A percentile compares a stretch with the other conserved stretches of the same genome.
Evolutionary conservation across 139 green algal genomes (phyloP).

Genomic region (Chlamydomonas eustigma): DNA sequence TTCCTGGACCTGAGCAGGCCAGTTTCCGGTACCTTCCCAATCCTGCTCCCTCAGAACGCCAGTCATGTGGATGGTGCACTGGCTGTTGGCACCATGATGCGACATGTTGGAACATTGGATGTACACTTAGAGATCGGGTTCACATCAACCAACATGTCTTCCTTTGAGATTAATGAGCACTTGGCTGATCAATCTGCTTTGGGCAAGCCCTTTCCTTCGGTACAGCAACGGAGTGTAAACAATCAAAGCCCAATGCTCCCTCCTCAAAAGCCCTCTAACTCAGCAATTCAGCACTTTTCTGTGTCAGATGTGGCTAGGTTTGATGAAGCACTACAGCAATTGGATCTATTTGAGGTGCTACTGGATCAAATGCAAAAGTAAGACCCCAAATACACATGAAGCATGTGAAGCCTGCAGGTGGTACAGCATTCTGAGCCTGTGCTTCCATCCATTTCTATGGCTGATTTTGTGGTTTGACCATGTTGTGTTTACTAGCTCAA

Average conservation of each 20-base stretch:
- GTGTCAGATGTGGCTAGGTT: not conserved
- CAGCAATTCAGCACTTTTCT: not conserved
- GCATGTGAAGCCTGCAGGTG: too few relatives aligned
- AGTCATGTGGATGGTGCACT: not conserved
- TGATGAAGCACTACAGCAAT: not conserved
- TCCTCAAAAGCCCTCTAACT: not conserved
- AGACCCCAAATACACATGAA: too few relatives aligned
- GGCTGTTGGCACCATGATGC: not conserved
- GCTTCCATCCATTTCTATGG: too few relatives aligned
- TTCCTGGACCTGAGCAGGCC: conserved; percentile 12
- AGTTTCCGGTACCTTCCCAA: conserved; percentile 14
- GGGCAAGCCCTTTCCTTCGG: not conserved
- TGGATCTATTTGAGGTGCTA: conserved; percentile 19
- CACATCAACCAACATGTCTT: not conserved
- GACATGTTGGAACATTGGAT: conserved; percentile 13
- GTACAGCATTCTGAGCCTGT: too few relatives aligned
- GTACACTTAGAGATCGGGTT: conserved; percentile 13
- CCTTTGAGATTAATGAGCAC: conserved; percentile 27
- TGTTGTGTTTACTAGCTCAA: too few relatives aligned
- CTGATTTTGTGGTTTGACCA: too few relatives aligned
- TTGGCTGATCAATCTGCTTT: conserved; percentile 1
- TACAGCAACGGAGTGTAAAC: not conserved
- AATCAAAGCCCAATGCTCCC: not conserved
- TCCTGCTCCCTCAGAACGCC: conserved; percentile 3
- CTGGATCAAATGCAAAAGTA: conserved; percentile 3